Base-by-base conservation (phyloP, 176 grass and related monocot genomes). In the Leersia perrieri region DNA sequence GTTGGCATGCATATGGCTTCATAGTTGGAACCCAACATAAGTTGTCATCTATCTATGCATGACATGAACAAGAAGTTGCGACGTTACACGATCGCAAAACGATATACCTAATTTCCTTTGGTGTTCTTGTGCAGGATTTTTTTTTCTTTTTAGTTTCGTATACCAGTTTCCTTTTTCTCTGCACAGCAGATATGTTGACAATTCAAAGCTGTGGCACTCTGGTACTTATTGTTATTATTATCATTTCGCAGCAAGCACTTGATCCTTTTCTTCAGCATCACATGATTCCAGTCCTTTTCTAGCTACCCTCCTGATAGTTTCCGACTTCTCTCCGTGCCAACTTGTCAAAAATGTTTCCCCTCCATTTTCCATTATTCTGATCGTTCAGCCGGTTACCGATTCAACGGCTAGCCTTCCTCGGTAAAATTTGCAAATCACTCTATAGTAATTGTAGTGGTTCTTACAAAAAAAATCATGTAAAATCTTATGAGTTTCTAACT, bases 21-120 rank as follows among this genome's bases (percentile, higher is more conserved):
- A 79, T 16, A 79, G 58, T 79, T 57, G 83, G 83, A 85, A 79
- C 12, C 75, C 83, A 79, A 85, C 71, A 51, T 16, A 63, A 30
- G 66, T 33, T 84, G 14, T 65, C 40, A 40, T n/a, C n/a, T n/a
- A n/a, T n/a, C n/a, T n/a, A n/a, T 73, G 32, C 13, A 25, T n/a
- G 39, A 49, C 53, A 85, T 60, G 40, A 72, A 20, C 26, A 78
- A 41, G 16, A 70, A 32, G 53, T 29, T 7, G 31, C 40, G 4
- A 31, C 75, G 31, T 30, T 80, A 16, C 68, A 66, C 76, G 10
- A 39, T 26, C 31, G 14, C 49, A 68, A 65, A 31, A 53, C 41
- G 42, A 22, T 1, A 12, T 79, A 85, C 75, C 68, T 55, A 72
- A 79, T 15, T 78, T 45, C 22, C 45, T 41, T 25, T 49, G 39